phyloP scores from a whole-genome alignment of 2,329 filamentous ascomycete genomes.

The Alternaria postmessia region DNA sequence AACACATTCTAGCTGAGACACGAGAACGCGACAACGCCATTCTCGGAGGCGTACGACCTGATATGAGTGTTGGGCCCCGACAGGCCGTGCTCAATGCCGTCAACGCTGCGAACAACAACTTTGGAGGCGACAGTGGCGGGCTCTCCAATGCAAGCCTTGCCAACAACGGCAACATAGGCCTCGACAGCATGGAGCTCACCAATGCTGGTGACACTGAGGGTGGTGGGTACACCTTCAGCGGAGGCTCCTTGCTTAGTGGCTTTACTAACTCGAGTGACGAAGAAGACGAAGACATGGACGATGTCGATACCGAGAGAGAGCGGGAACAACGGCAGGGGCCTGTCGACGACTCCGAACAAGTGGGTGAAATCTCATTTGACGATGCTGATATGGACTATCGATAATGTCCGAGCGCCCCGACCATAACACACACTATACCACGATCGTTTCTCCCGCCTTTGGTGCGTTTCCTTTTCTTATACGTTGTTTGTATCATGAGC shows the following conservation, averaged over 20 bases:
- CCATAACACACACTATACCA: constrained; percentile 37
- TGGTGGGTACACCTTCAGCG: constrained; percentile 76
- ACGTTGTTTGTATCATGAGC: constrained; percentile 20
- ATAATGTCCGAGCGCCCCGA: constrained; percentile 51
- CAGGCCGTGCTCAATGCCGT: constrained; percentile 70
- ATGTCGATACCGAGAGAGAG: constrained; percentile 75
- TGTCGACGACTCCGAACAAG: constrained; percentile 68
- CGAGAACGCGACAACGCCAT: constrained; percentile 98
- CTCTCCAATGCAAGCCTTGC: constrained; percentile 84
- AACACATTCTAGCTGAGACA: constrained; percentile 90
- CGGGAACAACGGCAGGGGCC: constrained; percentile 51
- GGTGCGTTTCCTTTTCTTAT: constrained; percentile 48
- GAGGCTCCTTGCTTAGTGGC: constrained; percentile 80
- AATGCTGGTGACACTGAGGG: constrained; percentile 72
- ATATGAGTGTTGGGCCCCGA: constrained; percentile 83
- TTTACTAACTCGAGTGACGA: constrained; percentile 96
- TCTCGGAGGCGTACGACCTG: constrained; percentile 90
- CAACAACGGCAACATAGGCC: constrained; percentile 63
- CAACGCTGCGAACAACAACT: constrained; percentile 64
- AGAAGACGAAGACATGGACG: constrained; percentile 93
- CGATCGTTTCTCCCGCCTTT: constrained; percentile 46
- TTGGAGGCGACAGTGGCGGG: constrained; percentile 54
- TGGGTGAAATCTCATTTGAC: constrained; percentile 70
- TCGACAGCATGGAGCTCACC: constrained; percentile 71
- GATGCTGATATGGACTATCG: constrained; percentile 68